Percentiles rank a stretch among this genome's conserved stretches.
These are phyloP conservation scores for Ceratocystiopsis sp. DNA, from an alignment of 2,329 filamentous ascomycete genomes.

Conservation along the genomic window DNA sequence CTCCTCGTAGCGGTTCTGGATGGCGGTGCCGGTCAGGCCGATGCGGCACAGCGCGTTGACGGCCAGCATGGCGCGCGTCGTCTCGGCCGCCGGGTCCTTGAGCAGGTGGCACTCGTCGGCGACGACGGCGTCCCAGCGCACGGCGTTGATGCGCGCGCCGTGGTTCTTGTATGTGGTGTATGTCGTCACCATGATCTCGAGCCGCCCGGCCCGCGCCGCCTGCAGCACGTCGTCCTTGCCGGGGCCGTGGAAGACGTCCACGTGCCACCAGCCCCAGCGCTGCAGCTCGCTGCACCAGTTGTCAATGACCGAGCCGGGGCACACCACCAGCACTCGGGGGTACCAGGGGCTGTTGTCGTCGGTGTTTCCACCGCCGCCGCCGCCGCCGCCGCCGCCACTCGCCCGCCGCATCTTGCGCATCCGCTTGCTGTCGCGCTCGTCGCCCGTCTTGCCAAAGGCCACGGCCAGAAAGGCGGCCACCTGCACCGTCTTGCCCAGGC, in stretches of 20 bases:
- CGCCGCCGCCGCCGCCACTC: conserved; percentile 17
- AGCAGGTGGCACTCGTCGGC: conserved; percentile 87
- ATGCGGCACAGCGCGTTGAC: conserved; percentile 86
- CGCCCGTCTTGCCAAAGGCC: conserved; percentile 86
- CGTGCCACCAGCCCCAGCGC: conserved; percentile 92
- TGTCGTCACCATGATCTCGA: conserved; percentile 89
- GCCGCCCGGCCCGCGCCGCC: conserved; percentile 54
- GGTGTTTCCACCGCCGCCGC: background rate
- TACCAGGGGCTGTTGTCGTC: conserved; percentile 46
- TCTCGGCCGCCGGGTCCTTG: conserved; percentile 63
- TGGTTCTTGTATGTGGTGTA: conserved; percentile 80
- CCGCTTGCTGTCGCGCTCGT: conserved; percentile 67
- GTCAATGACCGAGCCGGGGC: conserved; percentile 70
- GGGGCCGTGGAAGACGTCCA: conserved; percentile 62
- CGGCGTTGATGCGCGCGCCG: conserved; percentile 55
- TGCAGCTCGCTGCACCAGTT: conserved; percentile 83
- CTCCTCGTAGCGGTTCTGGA: conserved; percentile 96
- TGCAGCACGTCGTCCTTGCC: conserved; percentile 52
- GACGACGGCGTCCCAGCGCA: conserved; percentile 86
- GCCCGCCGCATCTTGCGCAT: conserved; percentile 70
- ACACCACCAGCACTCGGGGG: conserved; percentile 68
- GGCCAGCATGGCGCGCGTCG: conserved; percentile 73
- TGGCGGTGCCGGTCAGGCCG: conserved; percentile 85
- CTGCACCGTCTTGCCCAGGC: conserved; percentile 90
- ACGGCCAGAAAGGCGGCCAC: conserved; percentile 83